A percentile compares a stretch with the other conserved stretches of the same genome.
These are phyloP conservation scores for Mycena amicta DNA, from an alignment of 768 basidiomycete genomes.

Conservation along the genomic window DNA sequence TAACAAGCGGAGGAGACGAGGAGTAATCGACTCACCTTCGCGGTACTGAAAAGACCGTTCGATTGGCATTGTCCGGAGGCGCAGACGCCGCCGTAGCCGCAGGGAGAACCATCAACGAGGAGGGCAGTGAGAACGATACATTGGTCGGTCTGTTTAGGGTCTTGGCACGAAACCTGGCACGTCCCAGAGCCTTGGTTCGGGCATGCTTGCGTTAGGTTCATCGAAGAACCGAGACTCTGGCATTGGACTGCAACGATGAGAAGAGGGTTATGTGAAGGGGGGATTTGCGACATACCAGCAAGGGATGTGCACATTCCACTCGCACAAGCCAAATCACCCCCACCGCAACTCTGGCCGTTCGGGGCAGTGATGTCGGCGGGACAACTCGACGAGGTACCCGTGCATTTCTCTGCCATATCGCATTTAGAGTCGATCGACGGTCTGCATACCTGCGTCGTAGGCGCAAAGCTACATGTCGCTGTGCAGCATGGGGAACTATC, in stretches of 20 bases:
- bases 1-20: slow-evolving; percentile 11
- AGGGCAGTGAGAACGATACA: slow-evolving; percentile 73
- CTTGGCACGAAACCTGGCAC: slow-evolving; percentile 81
- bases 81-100: slow-evolving; percentile 79
- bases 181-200: slow-evolving; percentile 61
- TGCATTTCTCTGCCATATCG: slow-evolving; percentile 74
- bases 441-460: slow-evolving; percentile 68
- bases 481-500: slow-evolving; percentile 78
- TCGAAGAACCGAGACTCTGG: slow-evolving; percentile 67
- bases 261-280: slow-evolving; percentile 16
- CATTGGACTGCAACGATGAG: slow-evolving; percentile 64
- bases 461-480: slow-evolving; percentile 66
- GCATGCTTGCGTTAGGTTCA: slow-evolving; percentile 70
- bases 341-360: slow-evolving; percentile 74
- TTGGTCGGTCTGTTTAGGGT: slow-evolving; percentile 58
- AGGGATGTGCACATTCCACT: slow-evolving; percentile 79
- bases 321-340: slow-evolving; percentile 67
- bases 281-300: slow-evolving; percentile 52
- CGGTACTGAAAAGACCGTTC: slow-evolving; percentile 59
- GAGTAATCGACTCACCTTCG: slow-evolving; percentile 61
- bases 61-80: slow-evolving; percentile 59
- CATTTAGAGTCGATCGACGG: slow-evolving; percentile 66
- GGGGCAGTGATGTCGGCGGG: slow-evolving; percentile 62
- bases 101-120: slow-evolving; percentile 82
- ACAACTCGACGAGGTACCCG: slow-evolving; percentile 73